Evolutionary conservation across 1,284 basidiomycete genomes (phyloP), one percentile per base, ranked within the genome.

Genomic region (Puccinia novopanici): DNA sequence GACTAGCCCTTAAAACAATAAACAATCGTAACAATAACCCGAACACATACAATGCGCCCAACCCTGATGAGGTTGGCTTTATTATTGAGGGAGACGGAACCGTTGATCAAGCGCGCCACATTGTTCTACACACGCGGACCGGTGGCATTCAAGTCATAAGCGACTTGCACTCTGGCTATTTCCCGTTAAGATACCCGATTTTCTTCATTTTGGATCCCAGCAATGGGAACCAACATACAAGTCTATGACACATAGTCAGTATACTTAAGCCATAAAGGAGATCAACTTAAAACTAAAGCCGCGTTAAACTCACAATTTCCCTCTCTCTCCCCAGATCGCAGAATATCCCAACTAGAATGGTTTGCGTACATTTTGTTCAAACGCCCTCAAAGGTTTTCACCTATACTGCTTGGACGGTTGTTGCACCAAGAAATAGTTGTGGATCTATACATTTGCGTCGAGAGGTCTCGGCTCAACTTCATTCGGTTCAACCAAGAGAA

Each of bases 331-430:
- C 87, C 24, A 6, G 22, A n/a, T n/a, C n/a, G 10, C 22, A n/a
- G 19, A 48, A 24, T 54, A 8, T 45, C 63, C 6, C 70, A 72
- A n/a, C 24, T 75, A 12, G 73, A 75, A 24, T 75, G 73, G 73
- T 40, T 45, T 19, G 55, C 73, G 1, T 75, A 63, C 27, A 24
- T 63, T 17, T n/a, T 48, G 24, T 63, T 48, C 24, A 15, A 8
- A 3, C 24, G 65, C 10, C 2, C 12, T 6, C 15, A 42, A n/a
- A 5, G 2, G 1, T 67, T 67, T n/a, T 67, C 59, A n/a, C 57
- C 57, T 87, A 89, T 85, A 87, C 87, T 0, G 81, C 84, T 0
- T 13, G 55, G 89, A 30, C 30, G 34, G 15, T 9, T 19, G 0
- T 19, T 75, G 13, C 19, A 17, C 12, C 74, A 75, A 50, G 57